Base-by-base conservation (phyloP, 805 yeast genomes). In the Yamadazyma nakazawae region DNA sequence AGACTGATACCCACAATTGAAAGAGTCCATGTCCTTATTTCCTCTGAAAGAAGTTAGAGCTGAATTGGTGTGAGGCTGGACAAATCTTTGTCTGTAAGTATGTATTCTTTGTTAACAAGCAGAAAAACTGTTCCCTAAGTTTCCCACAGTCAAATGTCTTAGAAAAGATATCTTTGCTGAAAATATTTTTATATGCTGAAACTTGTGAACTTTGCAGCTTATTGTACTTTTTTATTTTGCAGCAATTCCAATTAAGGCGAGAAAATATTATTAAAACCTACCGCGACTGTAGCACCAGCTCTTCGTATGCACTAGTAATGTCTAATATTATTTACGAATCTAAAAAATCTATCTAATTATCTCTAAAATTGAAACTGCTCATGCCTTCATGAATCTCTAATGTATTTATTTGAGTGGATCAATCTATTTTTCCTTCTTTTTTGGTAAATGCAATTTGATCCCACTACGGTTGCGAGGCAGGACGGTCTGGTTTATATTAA, bases 391-490 rank as follows among this genome's bases (percentile, higher is more conserved):
- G 10, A 5, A 28, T 12, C 4, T 13, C 32, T 28, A 13, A 9
- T 28, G n/a, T 28, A 11, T 4, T 28, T 11, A 5, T 28, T 12
- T 21, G 7, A 21, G 24, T 21, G 9, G 9, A 10, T 28, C 9
- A 11, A 34, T 17, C 37, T 38, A 25, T 5, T 25, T 25, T 19
- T 43, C 26, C 24, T 34, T 39, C 31, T 39, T 44, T 17, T 39
- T 40, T 4, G 48, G 48, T 30, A 45, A 34, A 31, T 40, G 39
- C 31, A 45, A 40, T 30, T 24, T 45, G 18, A 45, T 21, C 8
- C 40, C 21, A 39, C 48, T 45, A 14, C 40, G 21, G 12, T 9
- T 26, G 5, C 48, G 36, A 12, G 8, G 35, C 14, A 34, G 45
- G n/a, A 28, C 10, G 9, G 18, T 16, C 26, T 36, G 39, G 31